Evolutionary conservation across 1,284 basidiomycete species (phyloP).

Genomic region (Sporisorium graminicola): DNA sequence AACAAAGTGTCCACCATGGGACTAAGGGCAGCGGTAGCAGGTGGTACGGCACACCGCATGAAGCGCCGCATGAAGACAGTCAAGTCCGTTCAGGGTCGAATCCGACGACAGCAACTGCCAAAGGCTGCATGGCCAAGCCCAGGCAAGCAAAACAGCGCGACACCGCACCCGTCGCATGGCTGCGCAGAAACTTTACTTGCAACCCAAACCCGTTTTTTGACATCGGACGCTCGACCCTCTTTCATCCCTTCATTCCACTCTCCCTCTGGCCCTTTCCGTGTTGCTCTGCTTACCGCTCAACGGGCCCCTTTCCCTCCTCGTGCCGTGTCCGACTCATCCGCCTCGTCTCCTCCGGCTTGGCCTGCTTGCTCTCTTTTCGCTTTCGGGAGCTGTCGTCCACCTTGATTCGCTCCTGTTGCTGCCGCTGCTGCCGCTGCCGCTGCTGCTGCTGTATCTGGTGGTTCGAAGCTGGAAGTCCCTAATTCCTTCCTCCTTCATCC

Average conservation of each 20-base stretch:
- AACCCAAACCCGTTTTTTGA: background rate
- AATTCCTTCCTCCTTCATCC: background rate
- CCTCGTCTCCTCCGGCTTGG: background rate
- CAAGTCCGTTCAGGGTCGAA: background rate
- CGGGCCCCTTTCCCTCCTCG: constrained; percentile 21
- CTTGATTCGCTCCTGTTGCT: background rate
- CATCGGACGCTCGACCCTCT: background rate
- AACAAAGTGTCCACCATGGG: background rate
- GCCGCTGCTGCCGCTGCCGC: too few relatives aligned
- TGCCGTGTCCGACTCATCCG: background rate
- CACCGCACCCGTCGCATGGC: background rate
- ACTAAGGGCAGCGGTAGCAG: too few relatives aligned
- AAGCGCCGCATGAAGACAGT: constrained; percentile 1
- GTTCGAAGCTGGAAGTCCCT: background rate
- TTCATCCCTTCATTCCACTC: constrained; percentile 13
- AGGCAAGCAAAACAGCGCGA: background rate
- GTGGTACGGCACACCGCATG: background rate
- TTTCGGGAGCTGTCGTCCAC: background rate
- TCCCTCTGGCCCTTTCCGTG: background rate
- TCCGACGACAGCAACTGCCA: constrained; percentile 7
- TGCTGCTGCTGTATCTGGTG: background rate
- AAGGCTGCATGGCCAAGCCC: background rate
- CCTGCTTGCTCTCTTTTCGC: background rate
- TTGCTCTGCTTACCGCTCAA: constrained; percentile 35
- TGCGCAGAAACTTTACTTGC: background rate